Conservation (phyloP, 495 filamentous ascomycete species). For the Astrothelium macrocarpum region DNA sequence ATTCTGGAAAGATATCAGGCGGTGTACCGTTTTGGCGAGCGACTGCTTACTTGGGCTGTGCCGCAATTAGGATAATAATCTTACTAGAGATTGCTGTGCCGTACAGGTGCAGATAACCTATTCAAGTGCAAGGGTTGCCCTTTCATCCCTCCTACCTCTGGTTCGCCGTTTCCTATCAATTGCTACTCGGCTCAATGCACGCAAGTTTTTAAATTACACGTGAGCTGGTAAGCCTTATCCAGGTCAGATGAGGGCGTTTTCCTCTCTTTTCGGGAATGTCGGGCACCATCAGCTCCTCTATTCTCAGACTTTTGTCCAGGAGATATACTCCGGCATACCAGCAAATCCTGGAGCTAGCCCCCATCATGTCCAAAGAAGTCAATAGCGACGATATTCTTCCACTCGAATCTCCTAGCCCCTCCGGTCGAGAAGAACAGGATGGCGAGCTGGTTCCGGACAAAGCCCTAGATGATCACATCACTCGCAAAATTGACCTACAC, state of each 20-base stretch:
- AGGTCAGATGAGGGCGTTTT: background rate
- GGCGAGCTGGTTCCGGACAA: background rate
- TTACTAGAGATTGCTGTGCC: background rate
- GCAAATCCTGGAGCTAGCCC: background rate
- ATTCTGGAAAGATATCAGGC: no score
- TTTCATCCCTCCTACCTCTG: background rate
- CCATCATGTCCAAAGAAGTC: background rate
- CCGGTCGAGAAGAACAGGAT: background rate
- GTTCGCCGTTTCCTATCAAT: background rate
- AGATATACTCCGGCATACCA: background rate
- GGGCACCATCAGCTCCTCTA: background rate
- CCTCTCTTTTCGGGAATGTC: background rate
- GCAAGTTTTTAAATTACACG: background rate
- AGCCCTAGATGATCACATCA: conserved; percentile 15
- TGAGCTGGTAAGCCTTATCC: background rate
- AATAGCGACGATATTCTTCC: background rate
- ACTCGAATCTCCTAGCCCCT: background rate
- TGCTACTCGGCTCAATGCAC: background rate
- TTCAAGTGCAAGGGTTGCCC: background rate
- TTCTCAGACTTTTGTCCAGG: background rate
- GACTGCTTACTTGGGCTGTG: no score
- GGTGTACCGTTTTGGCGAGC: no score
- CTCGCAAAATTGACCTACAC: conserved; percentile 21
- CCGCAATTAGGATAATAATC: background rate
- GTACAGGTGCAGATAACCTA: background rate